Base-by-base conservation (phyloP, 306 rosid species). In the Trifolium pratense region DNA sequence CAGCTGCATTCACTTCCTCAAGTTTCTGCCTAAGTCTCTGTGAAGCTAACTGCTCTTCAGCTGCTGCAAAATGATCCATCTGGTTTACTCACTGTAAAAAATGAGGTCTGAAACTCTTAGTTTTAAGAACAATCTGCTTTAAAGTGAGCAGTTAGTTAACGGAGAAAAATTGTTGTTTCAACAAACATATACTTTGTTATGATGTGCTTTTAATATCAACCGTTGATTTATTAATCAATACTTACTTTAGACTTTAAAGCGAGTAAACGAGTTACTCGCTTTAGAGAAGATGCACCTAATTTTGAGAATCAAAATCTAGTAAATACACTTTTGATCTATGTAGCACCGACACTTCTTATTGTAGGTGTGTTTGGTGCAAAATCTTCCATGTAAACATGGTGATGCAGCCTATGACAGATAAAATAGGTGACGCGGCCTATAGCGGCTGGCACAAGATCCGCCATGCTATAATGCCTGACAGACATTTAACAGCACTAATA, bases 1-100 rank as follows among this genome's bases (percentile, higher is more conserved):
- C 98, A 23, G 98, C 98, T 48, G 56, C 63, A 70, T 91, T 91
- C 26, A 91, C 96, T 49, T 91, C 89, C 25, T 89, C 81, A 9
- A 93, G 91, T 81, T 85, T 91, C 40, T 88, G 98, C 76, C 77
- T 81, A 66, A 91, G 52, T 73, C 89, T 88, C 78, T 89, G 94
- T 0, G 91, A 73, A 72, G 88, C 94, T 13, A 88, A 26, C 74
- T 86, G 97, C 80, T 91, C 96, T 69, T 91, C 97, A 39, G 85
- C 78, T 9, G 87, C 94, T 63, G 96, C 97, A 73, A 75, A 55
- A 73, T 71, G 84, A 83, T 86, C 87, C 90, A 86, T 86, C 68
- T 63, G 74, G 60, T 72, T 61, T 75, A 71, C 72, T 75, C 74
- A 53, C 70, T 29, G 71, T 34, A 58, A 71, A 71, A 55, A 18